Conservation (phyloP, 2,329 filamentous ascomycete genomes). For the Cordyceps sp. region DNA sequence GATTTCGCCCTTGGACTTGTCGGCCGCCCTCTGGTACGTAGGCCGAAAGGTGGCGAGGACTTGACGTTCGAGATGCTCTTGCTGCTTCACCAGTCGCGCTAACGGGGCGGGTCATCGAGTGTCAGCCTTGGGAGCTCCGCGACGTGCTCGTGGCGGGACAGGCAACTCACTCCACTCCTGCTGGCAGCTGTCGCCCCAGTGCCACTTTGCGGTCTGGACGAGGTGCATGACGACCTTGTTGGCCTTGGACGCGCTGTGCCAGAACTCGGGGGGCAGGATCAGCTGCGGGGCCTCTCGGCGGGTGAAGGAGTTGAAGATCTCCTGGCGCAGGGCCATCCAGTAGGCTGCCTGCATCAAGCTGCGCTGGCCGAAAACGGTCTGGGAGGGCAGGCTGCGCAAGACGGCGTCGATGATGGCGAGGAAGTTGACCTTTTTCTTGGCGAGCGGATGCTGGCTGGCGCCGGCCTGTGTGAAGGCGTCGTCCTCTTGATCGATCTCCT, state of each 20-base stretch:
- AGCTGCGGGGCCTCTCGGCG: slow-evolving; percentile 20
- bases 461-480: slow-evolving; percentile 7
- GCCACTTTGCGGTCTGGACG: slow-evolving; percentile 23
- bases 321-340: slow-evolving; percentile 23
- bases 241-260: slow-evolving; percentile 16
- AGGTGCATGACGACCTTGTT: slow-evolving; percentile 24
- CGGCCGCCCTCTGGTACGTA: slow-evolving; percentile 15
- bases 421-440: slow-evolving; percentile 16
- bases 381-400: slow-evolving; percentile 18
- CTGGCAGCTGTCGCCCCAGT: slow-evolving; percentile 18
- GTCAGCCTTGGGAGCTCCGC: too few species aligned
- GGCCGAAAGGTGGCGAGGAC: slow-evolving; percentile 16
- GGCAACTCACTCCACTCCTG: slow-evolving; percentile 22
- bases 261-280: slow-evolving; percentile 16
- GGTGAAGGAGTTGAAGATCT: slow-evolving; percentile 23
- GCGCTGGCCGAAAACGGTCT: slow-evolving; percentile 17
- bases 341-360: slow-evolving; percentile 22
- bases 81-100: slow-evolving; percentile 20
- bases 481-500: slow-evolving; percentile 23
- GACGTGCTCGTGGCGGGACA: too few species aligned
- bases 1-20: slow-evolving; percentile 20
- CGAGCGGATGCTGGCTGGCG: not conserved
- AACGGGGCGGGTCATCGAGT: not conserved
- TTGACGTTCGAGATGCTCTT: slow-evolving; percentile 16
- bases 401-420: slow-evolving; percentile 23